Evolutionary conservation across 805 yeast genomes (phyloP).

Genomic region (Saccharomycopsis fodiens): DNA sequence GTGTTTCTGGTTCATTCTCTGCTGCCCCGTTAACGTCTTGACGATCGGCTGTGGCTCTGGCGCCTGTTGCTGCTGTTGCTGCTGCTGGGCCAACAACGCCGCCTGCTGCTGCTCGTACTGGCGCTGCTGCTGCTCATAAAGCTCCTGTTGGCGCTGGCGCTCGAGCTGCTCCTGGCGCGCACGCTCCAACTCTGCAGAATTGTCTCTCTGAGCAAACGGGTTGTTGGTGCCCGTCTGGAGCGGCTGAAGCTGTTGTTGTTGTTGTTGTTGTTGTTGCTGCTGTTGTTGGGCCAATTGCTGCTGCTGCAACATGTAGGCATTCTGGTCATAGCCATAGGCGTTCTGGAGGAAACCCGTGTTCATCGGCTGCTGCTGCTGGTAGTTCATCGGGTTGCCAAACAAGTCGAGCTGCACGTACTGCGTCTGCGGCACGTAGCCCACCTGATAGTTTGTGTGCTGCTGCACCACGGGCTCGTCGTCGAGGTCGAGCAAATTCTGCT

Average conservation of each 20-base stretch:
- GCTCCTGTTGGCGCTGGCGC: conserved; percentile 21
- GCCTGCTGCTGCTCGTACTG: conserved; percentile 13
- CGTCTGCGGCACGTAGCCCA: conserved; percentile 24
- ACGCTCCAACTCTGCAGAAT: conserved; percentile 7
- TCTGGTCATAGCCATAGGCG: conserved; percentile 30
- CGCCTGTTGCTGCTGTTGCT: conserved; percentile 29
- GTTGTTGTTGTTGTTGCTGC: conserved; percentile 33
- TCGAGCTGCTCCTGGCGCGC: conserved; percentile 21
- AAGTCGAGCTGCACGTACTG: conserved; percentile 42
- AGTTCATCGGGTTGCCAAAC: conserved; percentile 60
- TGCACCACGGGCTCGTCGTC: conserved; percentile 34
- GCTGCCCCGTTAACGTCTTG: conserved; percentile 45
- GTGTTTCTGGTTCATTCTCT: conserved; percentile 47
- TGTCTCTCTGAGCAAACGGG: conserved; percentile 50
- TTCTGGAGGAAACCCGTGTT: conserved; percentile 47
- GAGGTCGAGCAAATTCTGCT: conserved; percentile 45
- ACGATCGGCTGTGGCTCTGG: conserved; percentile 33
- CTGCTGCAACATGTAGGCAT: conserved; percentile 25
- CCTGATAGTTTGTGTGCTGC: conserved; percentile 22
- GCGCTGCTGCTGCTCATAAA: conserved; percentile 18
- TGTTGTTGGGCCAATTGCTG: conserved; percentile 29
- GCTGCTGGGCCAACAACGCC: conserved; percentile 20
- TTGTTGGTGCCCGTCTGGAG: conserved; percentile 67
- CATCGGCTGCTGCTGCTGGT: conserved; percentile 36
- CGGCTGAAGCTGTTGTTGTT: conserved; percentile 37